phyloP scores from a whole-genome alignment of 2,329 filamentous ascomycete species.

The Stachybotrys chartarum region DNA sequence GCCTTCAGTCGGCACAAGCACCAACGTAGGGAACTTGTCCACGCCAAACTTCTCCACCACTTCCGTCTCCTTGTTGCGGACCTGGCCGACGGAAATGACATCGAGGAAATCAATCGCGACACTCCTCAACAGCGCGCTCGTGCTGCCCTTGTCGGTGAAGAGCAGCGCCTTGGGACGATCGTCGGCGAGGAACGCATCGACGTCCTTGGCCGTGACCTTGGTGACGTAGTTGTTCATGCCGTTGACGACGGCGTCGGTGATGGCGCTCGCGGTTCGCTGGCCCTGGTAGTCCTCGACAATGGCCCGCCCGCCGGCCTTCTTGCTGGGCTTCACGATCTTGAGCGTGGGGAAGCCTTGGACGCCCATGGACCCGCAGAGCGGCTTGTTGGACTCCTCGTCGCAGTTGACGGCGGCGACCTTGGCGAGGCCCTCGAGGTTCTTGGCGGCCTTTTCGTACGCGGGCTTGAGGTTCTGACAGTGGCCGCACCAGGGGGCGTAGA shows the following conservation, averaged over 20 bases:
- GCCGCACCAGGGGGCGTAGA: conserved; percentile 97
- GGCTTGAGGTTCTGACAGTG: conserved; percentile 96
- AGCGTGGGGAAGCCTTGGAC: conserved; percentile 92
- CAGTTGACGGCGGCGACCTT: conserved; percentile 95
- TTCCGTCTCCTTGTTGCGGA: conserved; percentile 71
- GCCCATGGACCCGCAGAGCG: conserved; percentile 76
- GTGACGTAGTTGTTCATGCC: conserved; percentile 91
- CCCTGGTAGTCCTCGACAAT: conserved; percentile 89
- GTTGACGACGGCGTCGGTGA: conserved; percentile 76
- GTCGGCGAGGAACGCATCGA: conserved; percentile 69
- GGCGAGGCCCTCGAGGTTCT: conserved; percentile 80
- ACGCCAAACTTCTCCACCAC: conserved; percentile 70
- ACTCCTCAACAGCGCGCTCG: conserved; percentile 73
- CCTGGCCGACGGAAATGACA: conserved; percentile 70
- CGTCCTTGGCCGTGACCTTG: conserved; percentile 68
- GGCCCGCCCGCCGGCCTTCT: conserved; percentile 68
- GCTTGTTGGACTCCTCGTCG: conserved; percentile 89
- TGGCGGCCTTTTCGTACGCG: conserved; percentile 89
- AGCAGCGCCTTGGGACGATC: conserved; percentile 77
- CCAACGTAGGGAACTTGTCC: conserved; percentile 68
- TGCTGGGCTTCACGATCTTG: conserved; percentile 83
- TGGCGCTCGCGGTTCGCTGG: conserved; percentile 72
- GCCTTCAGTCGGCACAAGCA: conserved; percentile 68
- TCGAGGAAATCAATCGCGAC: conserved; percentile 88
- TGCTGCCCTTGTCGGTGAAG: conserved; percentile 89